Evolutionary conservation across 306 rosid genomes (phyloP).

Genomic region (Rubus idaeus): DNA sequence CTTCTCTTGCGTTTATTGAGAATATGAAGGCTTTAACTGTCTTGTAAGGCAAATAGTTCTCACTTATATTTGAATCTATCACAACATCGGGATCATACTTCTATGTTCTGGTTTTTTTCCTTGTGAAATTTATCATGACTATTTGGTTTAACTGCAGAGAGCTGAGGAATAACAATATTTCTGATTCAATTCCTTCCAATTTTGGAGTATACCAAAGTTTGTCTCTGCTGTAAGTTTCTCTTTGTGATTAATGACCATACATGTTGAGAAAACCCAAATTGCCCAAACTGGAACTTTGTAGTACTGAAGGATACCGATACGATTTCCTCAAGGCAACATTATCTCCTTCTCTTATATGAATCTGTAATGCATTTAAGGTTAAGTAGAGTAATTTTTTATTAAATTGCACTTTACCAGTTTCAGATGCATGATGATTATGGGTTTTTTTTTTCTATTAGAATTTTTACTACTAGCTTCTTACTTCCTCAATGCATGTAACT

Average conservation of each 20-base stretch:
- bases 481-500: neutral
- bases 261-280: neutral
- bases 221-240: conserved; percentile 52
- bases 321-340: neutral
- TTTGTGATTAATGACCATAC: neutral
- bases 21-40: conserved; percentile 56
- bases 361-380: neutral
- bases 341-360: neutral
- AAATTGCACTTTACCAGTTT: neutral
- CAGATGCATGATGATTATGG: neutral
- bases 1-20: conserved; percentile 59
- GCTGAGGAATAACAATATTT: conserved; percentile 63
- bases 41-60: conserved; percentile 46
- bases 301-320: neutral
- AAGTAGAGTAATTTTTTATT: neutral
- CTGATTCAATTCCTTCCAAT: conserved; percentile 63
- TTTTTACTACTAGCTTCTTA: neutral
- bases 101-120: conserved; percentile 11
- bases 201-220: conserved; percentile 51
- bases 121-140: conserved; percentile 10
- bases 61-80: neutral
- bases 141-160: conserved; percentile 47
- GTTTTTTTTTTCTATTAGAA: neutral
- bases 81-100: neutral
- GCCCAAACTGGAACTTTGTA: neutral